Evolutionary conservation across 257 asterid species (phyloP).

Genomic region (Solanum tarijense): DNA sequence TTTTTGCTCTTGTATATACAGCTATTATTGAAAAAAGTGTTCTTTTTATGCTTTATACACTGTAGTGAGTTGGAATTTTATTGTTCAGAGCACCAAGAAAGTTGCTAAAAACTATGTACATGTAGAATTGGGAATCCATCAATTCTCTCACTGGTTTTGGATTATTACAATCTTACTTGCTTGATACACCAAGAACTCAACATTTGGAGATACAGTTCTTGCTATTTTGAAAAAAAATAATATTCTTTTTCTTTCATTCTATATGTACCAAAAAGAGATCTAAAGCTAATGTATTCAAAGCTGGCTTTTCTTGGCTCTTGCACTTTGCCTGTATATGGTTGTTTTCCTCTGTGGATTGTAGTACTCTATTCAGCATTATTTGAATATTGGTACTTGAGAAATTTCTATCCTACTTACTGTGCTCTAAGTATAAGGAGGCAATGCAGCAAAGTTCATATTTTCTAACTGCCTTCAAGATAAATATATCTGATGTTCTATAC

Average conservation of each 20-base stretch:
- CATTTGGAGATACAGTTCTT: not conserved
- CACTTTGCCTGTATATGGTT: not conserved
- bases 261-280: not conserved
- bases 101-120: not conserved
- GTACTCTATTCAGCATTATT: not conserved
- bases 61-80: not conserved
- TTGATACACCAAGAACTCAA: not conserved
- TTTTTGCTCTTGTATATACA: not conserved
- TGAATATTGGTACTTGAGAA: not conserved
- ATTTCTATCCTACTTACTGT: not conserved
- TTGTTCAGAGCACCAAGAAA: not conserved
- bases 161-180: not conserved
- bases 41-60: not conserved
- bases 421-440: not conserved
- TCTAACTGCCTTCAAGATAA: not conserved
- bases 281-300: not conserved
- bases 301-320: not conserved
- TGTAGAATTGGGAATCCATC: not conserved
- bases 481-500: not conserved
- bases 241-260: not conserved
- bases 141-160: not conserved
- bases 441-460: not conserved
- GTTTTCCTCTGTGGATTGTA: not conserved
- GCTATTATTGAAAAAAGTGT: not conserved
- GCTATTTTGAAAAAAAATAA: not conserved